Percentiles rank a stretch among this genome's conserved stretches.
Conservation (phyloP, 2,329 filamentous ascomycete genomes). For the Macrophomina pseudophaseolina region DNA sequence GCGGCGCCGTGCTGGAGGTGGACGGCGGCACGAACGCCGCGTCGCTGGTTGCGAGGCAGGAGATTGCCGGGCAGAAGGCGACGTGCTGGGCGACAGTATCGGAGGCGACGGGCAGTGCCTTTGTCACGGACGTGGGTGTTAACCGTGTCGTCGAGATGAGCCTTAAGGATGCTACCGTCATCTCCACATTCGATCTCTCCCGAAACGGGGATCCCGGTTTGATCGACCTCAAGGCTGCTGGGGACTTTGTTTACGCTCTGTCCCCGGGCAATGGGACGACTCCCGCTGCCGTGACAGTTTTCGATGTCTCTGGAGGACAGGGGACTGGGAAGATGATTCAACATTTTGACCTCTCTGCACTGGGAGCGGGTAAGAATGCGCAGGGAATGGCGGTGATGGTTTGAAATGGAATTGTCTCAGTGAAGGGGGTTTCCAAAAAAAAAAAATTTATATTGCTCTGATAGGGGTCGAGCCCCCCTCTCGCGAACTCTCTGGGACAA, state of each 20-base stretch:
- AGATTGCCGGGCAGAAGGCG: conserved; percentile 57
- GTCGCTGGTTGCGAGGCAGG: conserved; percentile 42
- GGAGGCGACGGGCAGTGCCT: conserved; percentile 55
- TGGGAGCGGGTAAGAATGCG: conserved; percentile 39
- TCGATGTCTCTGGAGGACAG: conserved; percentile 39
- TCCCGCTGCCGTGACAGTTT: conserved; percentile 44
- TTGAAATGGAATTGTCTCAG: conserved; percentile 11
- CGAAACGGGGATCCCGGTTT: conserved; percentile 59
- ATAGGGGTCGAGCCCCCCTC: too few relatives aligned
- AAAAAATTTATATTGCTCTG: too few relatives aligned
- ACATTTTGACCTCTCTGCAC: conserved; percentile 40
- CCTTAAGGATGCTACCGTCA: conserved; percentile 53
- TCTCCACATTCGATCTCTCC: conserved; percentile 47
- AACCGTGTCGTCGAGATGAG: conserved; percentile 65
- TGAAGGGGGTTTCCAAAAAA: too few relatives aligned
- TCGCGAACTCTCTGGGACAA: too few relatives aligned
- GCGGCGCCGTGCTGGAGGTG: conserved; percentile 56
- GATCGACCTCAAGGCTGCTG: conserved; percentile 60
- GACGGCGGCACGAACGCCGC: conserved; percentile 40
- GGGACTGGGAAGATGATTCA: conserved; percentile 44
- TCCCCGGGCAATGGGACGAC: conserved; percentile 57
- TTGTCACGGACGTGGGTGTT: conserved; percentile 61
- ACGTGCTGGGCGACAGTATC: conserved; percentile 66
- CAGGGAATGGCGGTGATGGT: conserved; percentile 44
- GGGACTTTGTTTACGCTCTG: conserved; percentile 64